A percentile compares a stretch with the other conserved stretches of the same genome.
phyloP scores from a whole-genome alignment of 305 asterid species.

The Andrographis paniculata region DNA sequence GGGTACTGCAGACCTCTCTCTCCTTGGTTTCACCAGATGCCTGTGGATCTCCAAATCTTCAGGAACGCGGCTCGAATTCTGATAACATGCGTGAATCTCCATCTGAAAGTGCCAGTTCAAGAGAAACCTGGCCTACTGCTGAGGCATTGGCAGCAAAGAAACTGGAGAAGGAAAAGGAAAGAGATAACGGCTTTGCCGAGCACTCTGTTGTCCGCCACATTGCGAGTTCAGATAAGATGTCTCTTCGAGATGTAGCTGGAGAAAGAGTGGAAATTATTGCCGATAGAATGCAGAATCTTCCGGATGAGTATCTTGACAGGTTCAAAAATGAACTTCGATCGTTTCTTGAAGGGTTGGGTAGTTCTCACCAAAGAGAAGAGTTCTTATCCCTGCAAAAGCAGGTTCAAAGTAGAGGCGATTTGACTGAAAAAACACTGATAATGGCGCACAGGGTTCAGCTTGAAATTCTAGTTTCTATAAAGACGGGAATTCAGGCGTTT shows the following conservation, averaged over 20 bases:
- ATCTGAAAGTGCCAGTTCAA: slow-evolving; percentile 76
- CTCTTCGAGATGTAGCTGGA: slow-evolving; percentile 62
- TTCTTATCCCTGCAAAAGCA: slow-evolving; percentile 74
- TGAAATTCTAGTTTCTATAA: slow-evolving; percentile 78
- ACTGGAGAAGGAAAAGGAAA: slow-evolving; percentile 46
- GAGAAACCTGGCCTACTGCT: slow-evolving; percentile 70
- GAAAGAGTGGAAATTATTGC: slow-evolving; percentile 61
- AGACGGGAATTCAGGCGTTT: slow-evolving; percentile 93
- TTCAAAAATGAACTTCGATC: slow-evolving; percentile 55
- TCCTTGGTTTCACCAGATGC: slow-evolving; percentile 60
- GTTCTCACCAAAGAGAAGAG: slow-evolving; percentile 84
- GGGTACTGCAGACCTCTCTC: slow-evolving; percentile 42
- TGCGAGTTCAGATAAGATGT: slow-evolving; percentile 51
- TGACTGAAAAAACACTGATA: slow-evolving; percentile 59
- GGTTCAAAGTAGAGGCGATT: slow-evolving; percentile 71
- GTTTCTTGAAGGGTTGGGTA: slow-evolving; percentile 75
- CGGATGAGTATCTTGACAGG: slow-evolving; percentile 56
- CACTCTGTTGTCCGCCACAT: slow-evolving; percentile 52
- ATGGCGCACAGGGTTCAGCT: slow-evolving; percentile 78
- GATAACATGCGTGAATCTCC: slow-evolving; percentile 48
- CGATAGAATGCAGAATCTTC: slow-evolving; percentile 66
- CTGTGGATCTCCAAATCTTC: slow-evolving; percentile 60
- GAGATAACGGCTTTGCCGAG: slow-evolving; percentile 55
- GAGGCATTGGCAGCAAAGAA: slow-evolving; percentile 41
- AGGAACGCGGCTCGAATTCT: slow-evolving; percentile 38